Percentiles rank a stretch among this genome's conserved stretches.
Conservation (phyloP, 371 early-diverging fungal species). For the Mucor sp. region DNA sequence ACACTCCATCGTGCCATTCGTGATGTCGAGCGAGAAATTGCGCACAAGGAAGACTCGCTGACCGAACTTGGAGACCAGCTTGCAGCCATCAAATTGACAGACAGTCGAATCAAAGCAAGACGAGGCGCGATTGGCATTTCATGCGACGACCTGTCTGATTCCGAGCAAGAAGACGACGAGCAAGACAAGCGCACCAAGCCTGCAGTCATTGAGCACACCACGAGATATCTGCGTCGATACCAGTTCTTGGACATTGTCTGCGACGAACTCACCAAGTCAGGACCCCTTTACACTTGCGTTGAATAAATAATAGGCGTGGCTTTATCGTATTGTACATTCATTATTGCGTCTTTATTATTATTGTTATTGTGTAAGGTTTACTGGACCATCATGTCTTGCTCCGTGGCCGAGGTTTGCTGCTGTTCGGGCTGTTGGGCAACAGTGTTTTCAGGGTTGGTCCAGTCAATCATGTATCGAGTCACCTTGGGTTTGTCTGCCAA, state of each 20-base stretch:
- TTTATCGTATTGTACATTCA: constrained; percentile 10
- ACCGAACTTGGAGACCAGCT: constrained; percentile 25
- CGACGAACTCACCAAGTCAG: constrained; percentile 9
- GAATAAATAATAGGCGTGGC: constrained; percentile 2
- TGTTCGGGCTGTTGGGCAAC: constrained; percentile 17
- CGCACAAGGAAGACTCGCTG: constrained; percentile 15
- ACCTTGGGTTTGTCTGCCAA: constrained; percentile 95
- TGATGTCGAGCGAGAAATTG: constrained; percentile 33
- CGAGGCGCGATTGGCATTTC: constrained; percentile 7
- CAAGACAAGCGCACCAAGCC: not conserved
- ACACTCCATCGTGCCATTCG: constrained; percentile 29
- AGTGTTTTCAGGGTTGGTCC: constrained; percentile 40
- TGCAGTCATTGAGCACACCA: constrained; percentile 12
- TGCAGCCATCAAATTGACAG: constrained; percentile 10
- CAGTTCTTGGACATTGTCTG: constrained; percentile 20
- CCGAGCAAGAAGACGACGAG: constrained; percentile 16
- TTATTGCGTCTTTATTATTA: not conserved
- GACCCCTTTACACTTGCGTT: constrained; percentile 5
- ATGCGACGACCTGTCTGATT: constrained; percentile 17
- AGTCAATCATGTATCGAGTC: constrained; percentile 63
- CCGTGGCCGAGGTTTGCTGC: constrained; percentile 11
- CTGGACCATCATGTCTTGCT: constrained; percentile 43
- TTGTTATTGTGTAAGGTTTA: constrained; percentile 2
- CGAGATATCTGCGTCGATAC: constrained; percentile 21
- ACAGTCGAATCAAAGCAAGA: constrained; percentile 4